Evolutionary conservation across 257 asterid species (phyloP).

Genomic region (Penstemon newberryi): DNA sequence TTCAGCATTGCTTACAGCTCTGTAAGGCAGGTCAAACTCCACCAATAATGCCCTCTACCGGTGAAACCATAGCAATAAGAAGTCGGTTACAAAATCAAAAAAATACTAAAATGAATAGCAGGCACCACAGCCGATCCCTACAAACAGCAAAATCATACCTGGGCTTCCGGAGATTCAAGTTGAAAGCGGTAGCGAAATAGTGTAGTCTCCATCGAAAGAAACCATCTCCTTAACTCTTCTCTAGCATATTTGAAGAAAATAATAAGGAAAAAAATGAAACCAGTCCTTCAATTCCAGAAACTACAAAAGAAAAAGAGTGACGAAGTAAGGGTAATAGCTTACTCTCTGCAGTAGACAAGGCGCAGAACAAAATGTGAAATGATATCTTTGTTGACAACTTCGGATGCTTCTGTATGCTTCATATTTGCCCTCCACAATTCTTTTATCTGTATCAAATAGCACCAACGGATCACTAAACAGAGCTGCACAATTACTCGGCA

Average conservation of each 20-base stretch:
- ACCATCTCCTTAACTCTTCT: conserved; percentile 91
- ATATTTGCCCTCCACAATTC: conserved; percentile 67
- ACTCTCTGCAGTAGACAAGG: conserved; percentile 96
- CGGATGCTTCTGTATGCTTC: conserved; percentile 66
- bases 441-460: conserved; percentile 39
- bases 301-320: conserved; percentile 7
- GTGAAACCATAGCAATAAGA: conserved; percentile 25
- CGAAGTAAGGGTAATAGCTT: conserved; percentile 26
- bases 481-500: not conserved
- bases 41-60: conserved; percentile 63
- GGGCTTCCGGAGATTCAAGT: conserved; percentile 51
- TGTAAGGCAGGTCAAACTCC: conserved; percentile 86
- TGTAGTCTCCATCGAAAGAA: conserved; percentile 86
- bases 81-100: conserved; percentile 26
- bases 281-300: conserved; percentile 12
- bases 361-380: conserved; percentile 94
- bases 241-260: conserved; percentile 38
- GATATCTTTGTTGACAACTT: conserved; percentile 68
- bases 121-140: conserved; percentile 7
- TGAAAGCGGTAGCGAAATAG: conserved; percentile 79
- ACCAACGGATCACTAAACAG: conserved; percentile 7
- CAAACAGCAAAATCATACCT: conserved; percentile 51
- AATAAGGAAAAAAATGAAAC: conserved; percentile 16
- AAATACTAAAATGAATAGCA: conserved; percentile 18
- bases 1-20: conserved; percentile 71